These are phyloP conservation scores for Arxiozyma slooffiae DNA, from an alignment of 1,139 yeast genomes.

Conservation along the genomic window DNA sequence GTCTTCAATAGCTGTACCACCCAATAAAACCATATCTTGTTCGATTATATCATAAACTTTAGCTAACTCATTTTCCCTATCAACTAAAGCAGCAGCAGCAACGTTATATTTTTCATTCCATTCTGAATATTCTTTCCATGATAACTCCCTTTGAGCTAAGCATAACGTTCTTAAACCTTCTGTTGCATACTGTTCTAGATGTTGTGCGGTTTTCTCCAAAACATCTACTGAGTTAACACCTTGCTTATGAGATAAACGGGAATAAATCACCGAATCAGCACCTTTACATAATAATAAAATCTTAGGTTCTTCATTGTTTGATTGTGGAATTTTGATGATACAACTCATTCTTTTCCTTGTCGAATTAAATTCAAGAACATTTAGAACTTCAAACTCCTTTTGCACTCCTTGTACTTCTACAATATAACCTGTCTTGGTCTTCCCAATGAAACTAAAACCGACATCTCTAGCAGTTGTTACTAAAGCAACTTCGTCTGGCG, in stretches of 20 bases:
- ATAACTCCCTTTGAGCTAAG: conserved; percentile 71
- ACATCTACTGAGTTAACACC: conserved; percentile 31
- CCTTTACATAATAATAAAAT: conserved; percentile 74
- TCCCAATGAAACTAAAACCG: conserved; percentile 70
- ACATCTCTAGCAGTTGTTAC: conserved; percentile 92
- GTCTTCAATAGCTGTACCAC: conserved; percentile 98
- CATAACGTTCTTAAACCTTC: conserved; percentile 95
- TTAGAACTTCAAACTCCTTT: conserved; percentile 62
- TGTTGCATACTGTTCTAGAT: conserved; percentile 83
- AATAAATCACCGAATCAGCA: conserved; percentile 85
- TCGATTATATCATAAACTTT: conserved; percentile 74
- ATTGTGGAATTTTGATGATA: conserved; percentile 52
- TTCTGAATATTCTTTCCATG: conserved; percentile 47
- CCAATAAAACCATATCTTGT: conserved; percentile 60
- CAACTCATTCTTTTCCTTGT: conserved; percentile 96
- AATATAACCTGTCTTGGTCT: conserved; percentile 62
- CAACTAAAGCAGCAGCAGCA: conserved; percentile 69
- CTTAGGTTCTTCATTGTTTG: conserved; percentile 36
- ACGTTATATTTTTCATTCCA: conserved; percentile 65
- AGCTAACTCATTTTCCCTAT: conserved; percentile 72
- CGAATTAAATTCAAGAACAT: conserved; percentile 77
- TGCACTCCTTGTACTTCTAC: conserved; percentile 70
- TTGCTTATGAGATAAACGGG: conserved; percentile 43
- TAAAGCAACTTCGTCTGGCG: conserved; percentile 95
- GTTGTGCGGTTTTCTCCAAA: conserved; percentile 64